phyloP scores from a whole-genome alignment of 2,329 filamentous ascomycete species.

The Penicillium sp. region DNA sequence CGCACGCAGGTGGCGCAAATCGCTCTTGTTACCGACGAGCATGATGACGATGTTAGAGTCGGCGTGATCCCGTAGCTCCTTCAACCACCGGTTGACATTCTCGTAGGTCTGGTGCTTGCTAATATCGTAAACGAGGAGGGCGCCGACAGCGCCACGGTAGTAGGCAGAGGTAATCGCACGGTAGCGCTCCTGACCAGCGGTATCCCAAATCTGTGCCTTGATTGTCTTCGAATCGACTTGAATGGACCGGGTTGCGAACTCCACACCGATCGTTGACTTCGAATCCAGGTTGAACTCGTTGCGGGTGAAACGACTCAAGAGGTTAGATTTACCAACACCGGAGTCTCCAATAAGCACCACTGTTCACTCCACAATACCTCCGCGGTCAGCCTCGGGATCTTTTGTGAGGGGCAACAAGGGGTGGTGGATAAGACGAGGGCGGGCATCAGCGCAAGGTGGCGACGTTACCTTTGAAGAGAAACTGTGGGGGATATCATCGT shows the following conservation, averaged over 20 bases:
- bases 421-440: slow-evolving; percentile 13
- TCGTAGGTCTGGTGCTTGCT: slow-evolving; percentile 99
- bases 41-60: slow-evolving; percentile 99
- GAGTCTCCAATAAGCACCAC: slow-evolving; percentile 99
- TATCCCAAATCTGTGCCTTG: slow-evolving; percentile 99
- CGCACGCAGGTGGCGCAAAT: slow-evolving; percentile 95
- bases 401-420: neutral
- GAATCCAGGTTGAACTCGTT: slow-evolving; percentile 99
- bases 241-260: slow-evolving; percentile 96
- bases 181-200: slow-evolving; percentile 96
- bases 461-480: slow-evolving; percentile 89
- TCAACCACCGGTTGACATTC: slow-evolving; percentile 97
- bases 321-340: slow-evolving; percentile 98
- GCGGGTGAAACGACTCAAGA: slow-evolving; percentile 96
- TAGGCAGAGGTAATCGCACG: slow-evolving; percentile 98
- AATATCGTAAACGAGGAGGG: slow-evolving; percentile 97
- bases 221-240: slow-evolving; percentile 99
- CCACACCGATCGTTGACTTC: slow-evolving; percentile 98
- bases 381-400: slow-evolving; percentile 14
- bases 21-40: slow-evolving; percentile 99
- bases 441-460: slow-evolving; percentile 20
- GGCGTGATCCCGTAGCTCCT: slow-evolving; percentile 94
- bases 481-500: slow-evolving; percentile 48
- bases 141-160: slow-evolving; percentile 94
- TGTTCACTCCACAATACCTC: slow-evolving; percentile 33